Conservation (phyloP, 257 asterid species). For the Capsicum chinense region DNA sequence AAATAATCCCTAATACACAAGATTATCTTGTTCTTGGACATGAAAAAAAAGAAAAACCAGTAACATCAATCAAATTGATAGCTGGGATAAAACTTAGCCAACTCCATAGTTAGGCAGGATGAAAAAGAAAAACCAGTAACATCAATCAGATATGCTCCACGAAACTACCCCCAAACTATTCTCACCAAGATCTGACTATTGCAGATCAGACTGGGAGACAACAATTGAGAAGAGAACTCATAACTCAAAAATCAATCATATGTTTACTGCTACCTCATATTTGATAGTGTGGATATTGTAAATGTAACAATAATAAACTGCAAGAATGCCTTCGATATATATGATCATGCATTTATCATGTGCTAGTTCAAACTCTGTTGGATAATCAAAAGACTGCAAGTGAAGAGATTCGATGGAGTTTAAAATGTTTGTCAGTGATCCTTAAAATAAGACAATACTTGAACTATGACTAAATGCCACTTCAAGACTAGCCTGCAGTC, state of each 20-base stretch:
- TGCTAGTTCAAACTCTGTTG: background rate
- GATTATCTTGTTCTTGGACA: constrained; percentile 4
- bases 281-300: background rate
- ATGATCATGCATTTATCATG: background rate
- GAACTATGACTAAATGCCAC: background rate
- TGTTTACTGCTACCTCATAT: background rate
- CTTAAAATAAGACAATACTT: background rate
- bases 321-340: background rate
- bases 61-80: constrained; percentile 19
- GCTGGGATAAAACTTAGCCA: background rate
- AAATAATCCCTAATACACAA: background rate
- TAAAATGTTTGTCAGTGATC: background rate
- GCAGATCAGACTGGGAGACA: background rate
- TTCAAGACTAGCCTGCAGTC: background rate
- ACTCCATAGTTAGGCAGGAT: background rate
- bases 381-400: background rate
- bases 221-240: background rate
- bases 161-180: background rate
- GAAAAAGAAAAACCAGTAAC: too few relatives aligned
- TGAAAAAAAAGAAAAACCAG: background rate
- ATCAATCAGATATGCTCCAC: too few relatives aligned
- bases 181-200: background rate
- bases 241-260: background rate
- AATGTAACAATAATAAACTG: background rate
- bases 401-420: background rate